Conservation (phyloP, 768 basidiomycete species). For the Mycena capillaripes region DNA sequence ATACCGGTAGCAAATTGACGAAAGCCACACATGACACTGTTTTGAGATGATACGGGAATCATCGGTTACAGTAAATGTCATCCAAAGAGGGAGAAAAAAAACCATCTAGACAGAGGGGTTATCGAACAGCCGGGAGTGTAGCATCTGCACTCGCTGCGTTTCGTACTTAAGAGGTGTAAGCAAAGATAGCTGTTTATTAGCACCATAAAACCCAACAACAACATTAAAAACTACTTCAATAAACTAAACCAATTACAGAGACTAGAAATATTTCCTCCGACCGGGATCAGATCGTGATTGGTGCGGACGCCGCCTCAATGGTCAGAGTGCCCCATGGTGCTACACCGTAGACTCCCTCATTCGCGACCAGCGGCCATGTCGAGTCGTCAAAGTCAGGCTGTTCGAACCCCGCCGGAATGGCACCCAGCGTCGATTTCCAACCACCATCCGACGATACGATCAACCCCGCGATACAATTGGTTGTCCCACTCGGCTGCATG, state of each 20-base stretch:
- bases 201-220: neutral
- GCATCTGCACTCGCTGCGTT: no score
- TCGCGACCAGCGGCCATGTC: neutral
- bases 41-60: no score
- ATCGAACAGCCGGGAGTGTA: no score
- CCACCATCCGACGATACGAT: neutral
- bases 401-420: slow-evolving; percentile 1
- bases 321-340: neutral
- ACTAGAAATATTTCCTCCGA: neutral
- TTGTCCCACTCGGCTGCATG: neutral
- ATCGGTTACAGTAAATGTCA: no score
- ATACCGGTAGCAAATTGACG: no score
- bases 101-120: no score
- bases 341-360: neutral
- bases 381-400: slow-evolving; percentile 14
- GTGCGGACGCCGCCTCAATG: neutral
- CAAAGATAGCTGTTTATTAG: neutral
- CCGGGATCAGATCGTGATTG: neutral
- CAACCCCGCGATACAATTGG: neutral
- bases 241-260: neutral
- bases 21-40: no score
- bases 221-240: neutral
- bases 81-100: no score
- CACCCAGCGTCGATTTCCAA: neutral
- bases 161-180: neutral